Conservation (phyloP, 257 asterid species). For the Asclepias syriaca region DNA sequence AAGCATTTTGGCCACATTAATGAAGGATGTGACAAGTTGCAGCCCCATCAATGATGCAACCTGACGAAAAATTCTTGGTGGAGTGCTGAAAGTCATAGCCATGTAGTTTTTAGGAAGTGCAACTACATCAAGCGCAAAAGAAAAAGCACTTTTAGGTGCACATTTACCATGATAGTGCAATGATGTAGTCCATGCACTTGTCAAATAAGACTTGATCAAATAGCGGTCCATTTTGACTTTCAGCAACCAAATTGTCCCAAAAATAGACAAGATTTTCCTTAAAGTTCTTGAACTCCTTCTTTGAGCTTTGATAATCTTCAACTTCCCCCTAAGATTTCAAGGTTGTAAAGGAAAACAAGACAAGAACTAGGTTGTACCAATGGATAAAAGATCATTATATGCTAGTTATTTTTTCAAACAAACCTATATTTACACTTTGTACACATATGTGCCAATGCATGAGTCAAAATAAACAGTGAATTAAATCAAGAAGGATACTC, state of each 20-base stretch:
- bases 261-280: slow-evolving; percentile 80
- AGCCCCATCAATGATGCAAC: slow-evolving; percentile 93
- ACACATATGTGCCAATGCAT: not conserved
- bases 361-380: not conserved
- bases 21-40: slow-evolving; percentile 95
- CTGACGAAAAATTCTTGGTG: slow-evolving; percentile 94
- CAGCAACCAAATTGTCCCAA: slow-evolving; percentile 86
- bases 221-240: slow-evolving; percentile 92
- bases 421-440: not conserved
- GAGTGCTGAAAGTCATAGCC: slow-evolving; percentile 61
- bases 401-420: not conserved
- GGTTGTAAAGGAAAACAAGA: slow-evolving; percentile 40
- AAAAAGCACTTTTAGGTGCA: slow-evolving; percentile 7
- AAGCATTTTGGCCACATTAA: slow-evolving; percentile 81
- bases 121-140: slow-evolving; percentile 4
- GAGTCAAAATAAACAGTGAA: not conserved
- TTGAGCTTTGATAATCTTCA: slow-evolving; percentile 93
- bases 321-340: slow-evolving; percentile 61
- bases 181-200: slow-evolving; percentile 91
- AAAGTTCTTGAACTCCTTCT: slow-evolving; percentile 80
- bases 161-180: slow-evolving; percentile 93
- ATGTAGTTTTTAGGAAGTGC: slow-evolving; percentile 24
- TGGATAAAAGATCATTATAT: not conserved
- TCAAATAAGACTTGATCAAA: slow-evolving; percentile 82
- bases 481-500: slow-evolving; percentile 49